Evolutionary conservation across 345 rosid genomes (phyloP), one percentile per base, ranked within the genome.

Genomic region (Hibiscus mutabilis): DNA sequence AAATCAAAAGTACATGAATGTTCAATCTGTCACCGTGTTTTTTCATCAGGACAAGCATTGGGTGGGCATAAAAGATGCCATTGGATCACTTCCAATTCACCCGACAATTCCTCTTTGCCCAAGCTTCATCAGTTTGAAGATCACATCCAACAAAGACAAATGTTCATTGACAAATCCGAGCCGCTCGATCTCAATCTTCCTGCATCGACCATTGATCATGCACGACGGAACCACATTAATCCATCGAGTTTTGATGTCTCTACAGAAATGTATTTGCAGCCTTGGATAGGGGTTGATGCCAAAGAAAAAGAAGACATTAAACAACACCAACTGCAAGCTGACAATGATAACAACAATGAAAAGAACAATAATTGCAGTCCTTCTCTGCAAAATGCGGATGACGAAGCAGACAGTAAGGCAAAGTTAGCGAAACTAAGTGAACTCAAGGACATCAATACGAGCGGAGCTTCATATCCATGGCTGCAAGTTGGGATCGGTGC

Each of bases 41-140:
- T 92, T 70, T 88, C 97, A 0, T 91, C 99, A 0, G 98, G 98
- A 35, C 99, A 96, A 79, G 98, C 99, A 1, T 69, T 96, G 47
- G 97, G 98, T 2, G 99, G 99, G 0, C 99, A 96, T 73, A 96
- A 96, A 80, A 85, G 99, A 69, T 96, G 99, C 62, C 98, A 96
- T 14, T 96, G 99, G 99, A 81, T 96, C 75, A 92, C 95, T 31
- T 94, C 97, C 4, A 86, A 88, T 68, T 75, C 88, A 2, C 78
- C 84, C 1, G 60, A 90, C 33, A 56, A 83, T 16, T 70, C 89
- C 2, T 71, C 92, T 10, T 74, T 86, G 44, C 81, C 84, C 0
- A 90, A 90, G 76, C 74, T 87, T 42, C 84, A 82, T 46, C 88
- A 79, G 5, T 78, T 88, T 69, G 88, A 86, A 18, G 85, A 82